A percentile compares a stretch with the other conserved stretches of the same genome.
Evolutionary conservation across 1,284 basidiomycete species (phyloP).

Genomic region (Apiotrichum akiyoshidainum): DNA sequence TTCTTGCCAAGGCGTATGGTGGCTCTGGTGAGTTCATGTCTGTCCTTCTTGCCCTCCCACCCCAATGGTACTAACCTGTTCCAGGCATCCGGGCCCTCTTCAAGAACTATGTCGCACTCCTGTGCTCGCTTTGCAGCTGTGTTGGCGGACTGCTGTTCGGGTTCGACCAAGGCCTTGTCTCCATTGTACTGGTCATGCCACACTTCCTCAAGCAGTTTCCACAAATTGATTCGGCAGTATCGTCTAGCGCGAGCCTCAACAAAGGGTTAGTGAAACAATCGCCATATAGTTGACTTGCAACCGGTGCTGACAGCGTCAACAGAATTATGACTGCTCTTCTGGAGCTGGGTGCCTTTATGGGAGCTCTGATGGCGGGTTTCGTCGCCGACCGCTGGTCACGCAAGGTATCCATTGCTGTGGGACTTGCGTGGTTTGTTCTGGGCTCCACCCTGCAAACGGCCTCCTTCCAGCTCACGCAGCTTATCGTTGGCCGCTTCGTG

Average conservation of each 20-base stretch:
- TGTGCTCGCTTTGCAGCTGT: constrained; percentile 19
- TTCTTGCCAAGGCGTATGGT: constrained; percentile 7
- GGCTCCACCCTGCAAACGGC: constrained; percentile 33
- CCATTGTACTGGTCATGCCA: constrained; percentile 36
- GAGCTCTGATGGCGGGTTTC: constrained; percentile 31
- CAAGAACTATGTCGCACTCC: constrained; percentile 16
- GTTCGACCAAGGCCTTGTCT: constrained; percentile 39
- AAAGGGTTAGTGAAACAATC: constrained; percentile 16
- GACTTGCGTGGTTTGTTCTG: constrained; percentile 31
- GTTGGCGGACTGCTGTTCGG: constrained; percentile 30
- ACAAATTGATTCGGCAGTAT: constrained; percentile 23
- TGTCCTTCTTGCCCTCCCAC: not conserved
- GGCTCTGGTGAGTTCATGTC: not conserved
- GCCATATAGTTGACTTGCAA: not conserved
- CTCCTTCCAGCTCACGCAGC: constrained; percentile 19
- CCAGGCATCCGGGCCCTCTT: constrained; percentile 23
- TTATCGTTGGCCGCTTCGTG: constrained; percentile 35
- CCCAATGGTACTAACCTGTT: not conserved
- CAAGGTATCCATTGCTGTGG: constrained; percentile 28
- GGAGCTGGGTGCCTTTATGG: constrained; percentile 41
- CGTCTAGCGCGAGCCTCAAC: constrained; percentile 23
- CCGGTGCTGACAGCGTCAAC: not conserved
- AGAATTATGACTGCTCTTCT: constrained; percentile 37
- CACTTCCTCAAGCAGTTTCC: constrained; percentile 37
- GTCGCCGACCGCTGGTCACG: constrained; percentile 34